Percentiles rank a stretch among this genome's conserved stretches.
These are phyloP conservation scores for Pichia sp. DNA, from an alignment of 1,139 yeast genomes.

Conservation along the genomic window DNA sequence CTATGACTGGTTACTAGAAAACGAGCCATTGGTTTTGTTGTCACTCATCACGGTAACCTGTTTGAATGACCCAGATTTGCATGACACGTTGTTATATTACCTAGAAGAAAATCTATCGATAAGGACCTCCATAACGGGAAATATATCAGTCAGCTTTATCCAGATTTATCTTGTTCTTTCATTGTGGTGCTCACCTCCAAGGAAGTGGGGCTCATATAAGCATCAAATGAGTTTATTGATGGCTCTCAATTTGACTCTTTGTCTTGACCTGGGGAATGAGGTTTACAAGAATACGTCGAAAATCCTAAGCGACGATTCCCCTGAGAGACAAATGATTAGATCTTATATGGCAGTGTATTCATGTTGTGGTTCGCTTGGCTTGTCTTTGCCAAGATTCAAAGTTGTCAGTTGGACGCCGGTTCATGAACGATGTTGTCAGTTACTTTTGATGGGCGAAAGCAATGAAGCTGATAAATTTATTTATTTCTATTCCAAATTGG, in stretches of 20 bases:
- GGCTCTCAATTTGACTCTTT: constrained; percentile 43
- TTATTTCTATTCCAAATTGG: constrained; percentile 38
- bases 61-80: constrained; percentile 42
- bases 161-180: constrained; percentile 43
- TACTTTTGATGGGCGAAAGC: constrained; percentile 34
- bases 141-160: constrained; percentile 40
- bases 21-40: constrained; percentile 43
- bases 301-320: constrained; percentile 29
- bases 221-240: constrained; percentile 47
- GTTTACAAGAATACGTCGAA: constrained; percentile 26
- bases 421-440: constrained; percentile 38
- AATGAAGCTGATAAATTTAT: constrained; percentile 36
- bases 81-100: constrained; percentile 41
- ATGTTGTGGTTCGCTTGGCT: constrained; percentile 47
- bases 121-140: constrained; percentile 41
- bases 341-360: constrained; percentile 45
- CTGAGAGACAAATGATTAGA: constrained; percentile 40
- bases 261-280: constrained; percentile 45
- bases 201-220: constrained; percentile 46
- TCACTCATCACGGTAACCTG: constrained; percentile 48
- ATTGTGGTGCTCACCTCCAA: constrained; percentile 49
- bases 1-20: constrained; percentile 39
- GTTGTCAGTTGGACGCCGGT: constrained; percentile 45
- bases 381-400: constrained; percentile 47
- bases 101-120: constrained; percentile 45